phyloP scores from a whole-genome alignment of 352 stramenopile species.

The Salisapilia sapeloensis region DNA sequence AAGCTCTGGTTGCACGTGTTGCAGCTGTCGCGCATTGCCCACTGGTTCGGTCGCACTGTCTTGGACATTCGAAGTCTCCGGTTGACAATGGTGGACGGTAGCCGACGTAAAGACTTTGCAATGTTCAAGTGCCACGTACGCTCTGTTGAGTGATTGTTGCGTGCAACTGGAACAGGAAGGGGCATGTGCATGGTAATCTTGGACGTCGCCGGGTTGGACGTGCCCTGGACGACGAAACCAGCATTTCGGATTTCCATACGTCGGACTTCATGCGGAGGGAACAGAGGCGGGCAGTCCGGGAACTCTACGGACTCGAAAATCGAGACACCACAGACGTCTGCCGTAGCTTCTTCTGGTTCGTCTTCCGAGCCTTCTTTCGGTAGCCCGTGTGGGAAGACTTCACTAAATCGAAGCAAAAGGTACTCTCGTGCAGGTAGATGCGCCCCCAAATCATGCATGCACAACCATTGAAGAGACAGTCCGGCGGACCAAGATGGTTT shows the following conservation, averaged over 20 bases:
- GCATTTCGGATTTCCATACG: conserved; percentile 31
- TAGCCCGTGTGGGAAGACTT: conserved; percentile 23
- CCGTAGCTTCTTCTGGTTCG: conserved; percentile 7
- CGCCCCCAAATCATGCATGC: conserved; percentile 33
- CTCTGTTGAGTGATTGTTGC: conserved; percentile 2
- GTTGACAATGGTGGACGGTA: conserved; percentile 58
- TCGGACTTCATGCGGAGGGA: conserved; percentile 23
- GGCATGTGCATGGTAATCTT: conserved; percentile 14
- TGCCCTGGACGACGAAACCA: conserved; percentile 56
- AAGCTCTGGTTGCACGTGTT: conserved; percentile 45
- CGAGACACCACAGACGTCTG: conserved; percentile 28
- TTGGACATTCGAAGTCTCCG: conserved; percentile 46
- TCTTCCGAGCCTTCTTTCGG: conserved; percentile 10
- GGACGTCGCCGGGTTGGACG: conserved; percentile 15
- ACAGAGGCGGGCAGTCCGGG: conserved; percentile 24
- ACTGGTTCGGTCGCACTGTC: conserved; percentile 34
- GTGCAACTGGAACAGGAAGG: background rate
- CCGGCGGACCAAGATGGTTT: conserved; percentile 6
- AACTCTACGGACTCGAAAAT: conserved; percentile 53
- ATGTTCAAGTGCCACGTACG: conserved; percentile 37
- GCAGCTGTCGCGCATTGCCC: conserved; percentile 36
- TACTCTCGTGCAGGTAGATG: conserved; percentile 51
- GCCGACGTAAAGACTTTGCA: conserved; percentile 22
- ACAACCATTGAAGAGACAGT: conserved; percentile 49
- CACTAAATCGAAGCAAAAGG: conserved; percentile 67